Evolutionary conservation across 106 monocot genomes (phyloP).

Genomic region (Allium sativum): DNA sequence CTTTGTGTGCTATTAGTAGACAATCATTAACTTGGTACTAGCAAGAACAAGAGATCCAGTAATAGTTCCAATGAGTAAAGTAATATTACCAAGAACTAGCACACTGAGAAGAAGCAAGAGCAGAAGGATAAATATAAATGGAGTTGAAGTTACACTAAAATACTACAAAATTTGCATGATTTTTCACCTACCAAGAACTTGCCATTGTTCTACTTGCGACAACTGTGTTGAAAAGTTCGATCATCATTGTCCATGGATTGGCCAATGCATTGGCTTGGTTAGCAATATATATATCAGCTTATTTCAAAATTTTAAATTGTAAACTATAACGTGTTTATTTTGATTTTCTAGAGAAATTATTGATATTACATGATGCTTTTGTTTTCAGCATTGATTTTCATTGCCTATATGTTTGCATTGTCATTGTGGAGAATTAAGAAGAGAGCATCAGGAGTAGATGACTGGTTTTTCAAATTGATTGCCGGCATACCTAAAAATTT

Average conservation of each 20-base stretch:
- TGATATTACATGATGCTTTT: slow-evolving; percentile 49
- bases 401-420: slow-evolving; percentile 27
- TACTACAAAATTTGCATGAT: slow-evolving; percentile 72
- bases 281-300: no score
- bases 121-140: slow-evolving; percentile 43
- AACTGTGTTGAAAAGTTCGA: slow-evolving; percentile 68
- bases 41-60: slow-evolving; percentile 75
- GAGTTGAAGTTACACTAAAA: slow-evolving; percentile 51
- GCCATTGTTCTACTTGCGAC: slow-evolving; percentile 62
- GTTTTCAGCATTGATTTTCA: slow-evolving; percentile 31
- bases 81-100: slow-evolving; percentile 18
- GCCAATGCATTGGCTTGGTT: slow-evolving; percentile 68
- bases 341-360: slow-evolving; percentile 40
- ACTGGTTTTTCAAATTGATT: slow-evolving; percentile 6
- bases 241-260: slow-evolving; percentile 76
- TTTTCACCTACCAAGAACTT: slow-evolving; percentile 62
- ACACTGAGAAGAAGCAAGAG: slow-evolving; percentile 13
- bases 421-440: slow-evolving; percentile 28
- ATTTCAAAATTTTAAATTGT: no score
- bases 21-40: slow-evolving; percentile 41
- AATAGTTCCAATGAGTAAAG: slow-evolving; percentile 52
- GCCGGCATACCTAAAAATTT: slow-evolving; percentile 30
- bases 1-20: slow-evolving; percentile 18
- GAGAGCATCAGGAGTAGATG: slow-evolving; percentile 1
- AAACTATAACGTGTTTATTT: background rate